Base-by-base conservation (phyloP, 495 filamentous ascomycete genomes). In the Penicillium bialowiezense region DNA sequence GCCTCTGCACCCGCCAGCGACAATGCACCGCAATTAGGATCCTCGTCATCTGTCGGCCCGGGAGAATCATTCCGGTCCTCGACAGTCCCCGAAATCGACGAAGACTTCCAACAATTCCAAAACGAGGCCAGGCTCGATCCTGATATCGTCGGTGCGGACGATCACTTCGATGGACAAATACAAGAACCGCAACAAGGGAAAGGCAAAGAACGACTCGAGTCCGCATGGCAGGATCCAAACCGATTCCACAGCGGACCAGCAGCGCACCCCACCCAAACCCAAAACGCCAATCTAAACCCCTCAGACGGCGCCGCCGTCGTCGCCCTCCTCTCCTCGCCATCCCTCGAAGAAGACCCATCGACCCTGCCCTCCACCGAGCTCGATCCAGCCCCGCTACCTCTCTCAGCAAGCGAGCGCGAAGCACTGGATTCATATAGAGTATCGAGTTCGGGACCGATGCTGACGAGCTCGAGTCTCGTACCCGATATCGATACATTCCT, bases 301-400 rank as follows among this genome's bases (percentile, higher is more conserved):
- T n/a, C 34, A 9, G 76, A 79, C 49, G 75, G 76, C 39, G 52
- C 64, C 23, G 75, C 62, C 4, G 74, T 78, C 5, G 48, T 75
- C 7, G 53, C 66, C 36, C 62, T 89, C 69, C 62, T 88, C 63
- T 47, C 71, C 38, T 59, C 84, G 64, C 39, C 65, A 48, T 60
- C 72, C 52, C 73, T 85, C 68, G 56, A 82, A 46, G 35, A 28
- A 5, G 46, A 52, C 14, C 36, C 52, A 0, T 41, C 53, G 2
- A 50, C 54, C 5, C 17, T 79, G 0, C 59, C 58, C 1, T 76
- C 71, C 28, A 48, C 64, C 34, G 69, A 73, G 21, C 59, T 64
- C 1, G 63, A 69, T 10, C 41, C 56, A 6, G 43, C 46, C 3
- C 55, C 54, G 26, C 55, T 40, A 10, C 68, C 56, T 9, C 60